Conservation (phyloP, 2,329 filamentous ascomycete genomes). For the Aspergillus novofumigatus region DNA sequence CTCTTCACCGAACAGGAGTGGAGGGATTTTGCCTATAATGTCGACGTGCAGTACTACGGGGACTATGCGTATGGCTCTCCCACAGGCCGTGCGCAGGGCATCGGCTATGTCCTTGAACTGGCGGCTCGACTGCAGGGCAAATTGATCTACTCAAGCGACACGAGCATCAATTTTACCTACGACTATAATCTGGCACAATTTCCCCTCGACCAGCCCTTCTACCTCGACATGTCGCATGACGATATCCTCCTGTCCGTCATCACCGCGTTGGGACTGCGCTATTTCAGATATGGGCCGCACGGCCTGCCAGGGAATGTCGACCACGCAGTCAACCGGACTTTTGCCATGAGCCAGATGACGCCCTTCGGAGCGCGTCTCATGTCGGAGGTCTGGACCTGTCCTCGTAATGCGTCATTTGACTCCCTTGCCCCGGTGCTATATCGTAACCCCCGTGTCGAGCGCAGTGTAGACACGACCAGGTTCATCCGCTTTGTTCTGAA, state of each 20-base stretch:
- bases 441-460: constrained; percentile 22
- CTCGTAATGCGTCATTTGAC: constrained; percentile 18
- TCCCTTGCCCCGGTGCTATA: constrained; percentile 39
- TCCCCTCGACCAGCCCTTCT: constrained; percentile 67
- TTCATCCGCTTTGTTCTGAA: constrained; percentile 33
- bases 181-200: constrained; percentile 62
- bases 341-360: constrained; percentile 31
- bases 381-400: constrained; percentile 55
- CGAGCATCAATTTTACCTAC: constrained; percentile 46
- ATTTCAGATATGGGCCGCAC: constrained; percentile 38
- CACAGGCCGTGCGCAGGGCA: constrained; percentile 65
- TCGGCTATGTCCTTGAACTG: constrained; percentile 70
- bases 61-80: constrained; percentile 61
- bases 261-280: constrained; percentile 66
- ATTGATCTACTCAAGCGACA: constrained; percentile 18
- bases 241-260: constrained; percentile 68
- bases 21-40: constrained; percentile 66
- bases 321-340: constrained; percentile 42
- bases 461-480: constrained; percentile 10
- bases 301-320: constrained; percentile 22
- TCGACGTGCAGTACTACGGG: constrained; percentile 63
- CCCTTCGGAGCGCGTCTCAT: constrained; percentile 54
- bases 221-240: constrained; percentile 76
- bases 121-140: constrained; percentile 57
- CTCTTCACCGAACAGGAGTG: constrained; percentile 74